Evolutionary conservation across 192 early-diverging fungal genomes (phyloP), one percentile per base, ranked within the genome.

Genomic region (Backusella westeae): DNA sequence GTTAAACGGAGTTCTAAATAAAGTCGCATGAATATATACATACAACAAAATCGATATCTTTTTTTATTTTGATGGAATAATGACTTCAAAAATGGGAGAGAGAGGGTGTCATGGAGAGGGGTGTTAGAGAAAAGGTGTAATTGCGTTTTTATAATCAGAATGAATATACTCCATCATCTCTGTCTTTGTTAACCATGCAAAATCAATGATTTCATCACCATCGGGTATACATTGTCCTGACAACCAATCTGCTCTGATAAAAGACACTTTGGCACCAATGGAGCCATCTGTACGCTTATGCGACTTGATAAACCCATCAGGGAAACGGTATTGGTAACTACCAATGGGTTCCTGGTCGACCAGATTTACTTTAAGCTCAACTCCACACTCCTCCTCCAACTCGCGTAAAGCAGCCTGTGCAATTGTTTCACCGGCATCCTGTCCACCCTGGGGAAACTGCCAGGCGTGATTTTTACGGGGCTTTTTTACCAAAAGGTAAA

Each of bases 401-500:
- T 89, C 89, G 70, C 94, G 87, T 63, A 84, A 80, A 29, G 96
- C 94, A 34, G 91, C 94, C 86, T 92, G 81, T 70, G 87, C 83
- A 75, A 95, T 80, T 29, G 89, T 83, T 87, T 96, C 95, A 7
- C 84, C 83, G 34, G 73, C 78, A 56, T 87, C 84, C 1, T 94
- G 83, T 7, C 82, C 83, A 34, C 92, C 91, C 71, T 91, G 89
- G 29, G 94, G 93, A 71, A 96, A 90, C 78, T 85, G 83, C 95
- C 95, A 96, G 36, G 81, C 75, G 65, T 90, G 84, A 34, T 88
- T 65, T 2, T 85, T 84, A 59, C 85, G 73, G 29, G 82, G 85
- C 74, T 87, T 88, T 79, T 93, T 93, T 34, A 96, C 92, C 65
- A 95, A 83, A 52, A 97, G 75, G 85, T 94, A 97, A 72, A 95